Evolutionary conservation across 164 flowering plant species (phyloP), one percentile per base, ranked within the genome.

Genomic region (Euptelea pleiosperma): DNA sequence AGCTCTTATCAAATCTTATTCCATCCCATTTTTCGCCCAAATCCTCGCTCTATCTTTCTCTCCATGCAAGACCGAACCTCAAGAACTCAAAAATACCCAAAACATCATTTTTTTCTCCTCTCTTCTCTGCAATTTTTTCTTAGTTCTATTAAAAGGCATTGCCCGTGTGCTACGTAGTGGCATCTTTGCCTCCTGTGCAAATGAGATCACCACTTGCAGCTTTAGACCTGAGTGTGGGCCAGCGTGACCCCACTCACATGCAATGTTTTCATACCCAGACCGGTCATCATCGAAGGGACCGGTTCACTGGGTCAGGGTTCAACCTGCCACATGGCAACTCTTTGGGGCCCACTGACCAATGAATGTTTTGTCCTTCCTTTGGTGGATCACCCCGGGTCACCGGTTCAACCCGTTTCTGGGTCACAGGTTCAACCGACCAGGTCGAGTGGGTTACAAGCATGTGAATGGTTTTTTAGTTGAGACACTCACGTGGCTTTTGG

Each of bases 61-160:
- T 6, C 59, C 41, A 15, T 41, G 39, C 22, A n/a, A 41, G 43
- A 53, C 57, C 57, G 57, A 53, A 26, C 36, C 57, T 53, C 57
- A 21, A 53, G 57, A 34, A 35, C 42, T 53, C 29, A 36, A 22
- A 34, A 14, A 33, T 16, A 31, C 22, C 11, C 24, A 44, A 31
- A 52, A 5, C 19, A 19, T 37, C 29, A n/a, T 53, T 46, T 21
- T 57, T 47, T 50, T 35, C 57, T 35, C 6, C 67, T 57, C 47
- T 50, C 18, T 34, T 26, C 29, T 36, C 47, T 44, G 21, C 21
- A 18, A 39, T 30, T 25, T 14, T 34, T 30, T 10, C 16, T 29
- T n/a, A 43, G 52, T 63, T 45, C 46, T 36, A 62, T 18, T 26
- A 35, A 29, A 22, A 47, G 46, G 12, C 19, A 15, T 49, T 12